phyloP scores from a whole-genome alignment of 371 early-diverging fungal species.

The Gilbertella persicaria region DNA sequence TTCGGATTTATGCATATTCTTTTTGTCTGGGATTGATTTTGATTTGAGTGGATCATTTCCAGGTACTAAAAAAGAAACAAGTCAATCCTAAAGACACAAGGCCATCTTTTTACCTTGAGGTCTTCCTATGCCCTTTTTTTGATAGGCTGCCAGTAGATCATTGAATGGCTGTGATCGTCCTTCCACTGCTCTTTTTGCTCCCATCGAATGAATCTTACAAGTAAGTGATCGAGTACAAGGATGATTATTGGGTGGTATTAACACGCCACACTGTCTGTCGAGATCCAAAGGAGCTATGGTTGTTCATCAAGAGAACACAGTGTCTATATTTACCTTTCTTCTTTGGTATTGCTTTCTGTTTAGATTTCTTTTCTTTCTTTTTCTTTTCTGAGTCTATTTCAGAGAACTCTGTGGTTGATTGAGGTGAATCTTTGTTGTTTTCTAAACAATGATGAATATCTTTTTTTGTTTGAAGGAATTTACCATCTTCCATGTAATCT shows the following conservation, averaged over 20 bases:
- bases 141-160: slow-evolving; percentile 66
- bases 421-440: no score
- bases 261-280: slow-evolving; percentile 83
- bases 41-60: no score
- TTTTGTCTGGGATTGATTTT: no score
- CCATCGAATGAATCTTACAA: slow-evolving; percentile 86
- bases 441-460: no score
- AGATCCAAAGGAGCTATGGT: slow-evolving; percentile 67
- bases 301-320: background rate
- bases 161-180: slow-evolving; percentile 80
- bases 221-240: slow-evolving; percentile 81
- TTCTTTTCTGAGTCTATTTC: no score
- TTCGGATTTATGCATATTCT: no score
- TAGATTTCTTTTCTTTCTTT: slow-evolving; percentile 37
- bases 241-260: slow-evolving; percentile 53
- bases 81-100: no score
- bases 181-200: slow-evolving; percentile 75
- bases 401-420: no score
- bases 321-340: slow-evolving; percentile 8
- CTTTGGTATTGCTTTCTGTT: slow-evolving; percentile 35
- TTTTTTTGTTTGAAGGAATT: no score
- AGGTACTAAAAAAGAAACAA: background rate
- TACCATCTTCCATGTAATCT: no score
- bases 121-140: slow-evolving; percentile 61
- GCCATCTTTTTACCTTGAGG: slow-evolving; percentile 43